phyloP scores from a whole-genome alignment of 2,329 filamentous ascomycete genomes.

The Apiospora sp. region DNA sequence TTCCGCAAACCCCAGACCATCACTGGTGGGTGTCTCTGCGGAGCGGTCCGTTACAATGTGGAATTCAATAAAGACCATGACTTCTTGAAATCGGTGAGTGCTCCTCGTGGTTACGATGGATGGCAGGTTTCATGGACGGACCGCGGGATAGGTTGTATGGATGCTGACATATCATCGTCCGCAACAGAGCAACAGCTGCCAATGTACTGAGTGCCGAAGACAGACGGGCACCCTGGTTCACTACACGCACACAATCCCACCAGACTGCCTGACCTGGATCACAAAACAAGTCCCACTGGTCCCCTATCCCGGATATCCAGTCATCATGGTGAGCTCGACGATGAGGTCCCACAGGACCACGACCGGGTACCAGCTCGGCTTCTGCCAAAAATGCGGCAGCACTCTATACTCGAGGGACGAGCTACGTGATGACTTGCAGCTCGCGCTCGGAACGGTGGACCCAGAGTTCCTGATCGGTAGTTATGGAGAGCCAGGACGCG shows the following conservation, averaged over 20 bases:
- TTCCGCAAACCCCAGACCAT: constrained; percentile 47
- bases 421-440: not conserved
- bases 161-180: not conserved
- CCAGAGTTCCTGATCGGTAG: not conserved
- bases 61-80: constrained; percentile 55
- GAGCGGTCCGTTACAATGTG: constrained; percentile 56
- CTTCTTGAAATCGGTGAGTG: constrained; percentile 43
- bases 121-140: too few species aligned
- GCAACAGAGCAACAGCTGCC: constrained; percentile 56
- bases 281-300: not conserved
- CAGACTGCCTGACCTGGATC: constrained; percentile 43
- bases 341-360: constrained; percentile 52
- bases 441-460: not conserved
- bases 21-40: constrained; percentile 61
- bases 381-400: constrained; percentile 4
- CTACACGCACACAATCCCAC: constrained; percentile 48
- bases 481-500: constrained; percentile 15
- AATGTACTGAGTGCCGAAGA: constrained; percentile 64
- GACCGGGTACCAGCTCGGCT: constrained; percentile 28
- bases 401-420: not conserved
- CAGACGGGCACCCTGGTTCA: constrained; percentile 57
- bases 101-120: not conserved
- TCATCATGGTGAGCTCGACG: too few species aligned
- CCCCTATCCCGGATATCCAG: not conserved
- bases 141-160: not conserved